These are phyloP conservation scores for Rhizophora mangle DNA, from an alignment of 345 rosid genomes.

Conservation along the genomic window DNA sequence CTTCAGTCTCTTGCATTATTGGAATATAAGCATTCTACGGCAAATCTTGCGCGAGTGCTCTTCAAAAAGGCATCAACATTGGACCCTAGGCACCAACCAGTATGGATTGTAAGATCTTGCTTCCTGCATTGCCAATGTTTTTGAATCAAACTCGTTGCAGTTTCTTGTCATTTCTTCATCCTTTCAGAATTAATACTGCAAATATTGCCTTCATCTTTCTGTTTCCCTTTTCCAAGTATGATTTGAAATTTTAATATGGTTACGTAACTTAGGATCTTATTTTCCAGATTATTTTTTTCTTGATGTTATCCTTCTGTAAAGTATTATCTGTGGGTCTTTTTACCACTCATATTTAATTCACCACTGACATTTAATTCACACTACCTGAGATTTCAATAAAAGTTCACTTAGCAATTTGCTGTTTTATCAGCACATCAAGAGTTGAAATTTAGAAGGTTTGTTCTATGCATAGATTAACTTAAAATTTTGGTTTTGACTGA, in stretches of 20 bases:
- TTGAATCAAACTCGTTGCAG: neutral
- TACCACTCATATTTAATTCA: too few relatives aligned
- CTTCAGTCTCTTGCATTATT: slow-evolving; percentile 89
- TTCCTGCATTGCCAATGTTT: slow-evolving; percentile 7
- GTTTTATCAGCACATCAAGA: neutral
- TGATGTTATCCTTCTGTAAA: too few relatives aligned
- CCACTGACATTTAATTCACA: too few relatives aligned
- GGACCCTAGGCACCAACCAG: slow-evolving; percentile 87
- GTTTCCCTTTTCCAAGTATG: too few relatives aligned
- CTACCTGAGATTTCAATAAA: too few relatives aligned
- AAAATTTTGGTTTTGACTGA: slow-evolving; percentile 2
- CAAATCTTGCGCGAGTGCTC: slow-evolving; percentile 67
- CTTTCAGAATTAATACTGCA: neutral
- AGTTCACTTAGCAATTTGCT: neutral
- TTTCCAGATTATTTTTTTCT: too few relatives aligned
- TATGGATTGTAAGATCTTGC: slow-evolving; percentile 80
- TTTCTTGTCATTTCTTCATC: neutral
- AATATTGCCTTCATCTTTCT: too few relatives aligned
- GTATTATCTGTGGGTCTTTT: too few relatives aligned
- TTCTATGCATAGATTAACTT: neutral
- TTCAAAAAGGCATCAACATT: slow-evolving; percentile 81
- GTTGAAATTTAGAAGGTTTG: neutral
- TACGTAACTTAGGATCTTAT: too few relatives aligned
- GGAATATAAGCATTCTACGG: slow-evolving; percentile 78
- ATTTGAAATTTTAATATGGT: too few relatives aligned